Evolutionary conservation across 208 protist genomes (phyloP), one percentile per base, ranked within the genome.

Genomic region (Acanthamoeba lenticulata): DNA sequence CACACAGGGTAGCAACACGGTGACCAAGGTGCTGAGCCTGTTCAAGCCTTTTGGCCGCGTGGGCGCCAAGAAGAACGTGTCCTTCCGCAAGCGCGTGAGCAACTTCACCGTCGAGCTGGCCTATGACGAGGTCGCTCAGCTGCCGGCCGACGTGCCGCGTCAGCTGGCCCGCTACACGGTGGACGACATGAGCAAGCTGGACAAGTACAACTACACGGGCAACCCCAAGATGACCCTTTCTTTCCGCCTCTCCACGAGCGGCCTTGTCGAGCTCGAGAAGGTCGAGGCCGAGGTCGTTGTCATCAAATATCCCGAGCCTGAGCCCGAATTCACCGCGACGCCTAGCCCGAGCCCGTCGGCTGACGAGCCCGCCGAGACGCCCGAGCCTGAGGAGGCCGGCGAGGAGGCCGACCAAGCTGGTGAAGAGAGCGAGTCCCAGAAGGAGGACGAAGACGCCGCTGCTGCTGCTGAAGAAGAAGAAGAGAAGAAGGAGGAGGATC

Each of bases 221-320:
- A 95, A 95, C 60, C 94, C 94, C 89, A 95, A 95, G 60, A 52
- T 96, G 17, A 62, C 38, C 29, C 67, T 93, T 38, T 47, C 55
- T 0, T 94, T 96, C 45, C 72, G 77, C 62, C 79, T 96, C 29
- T 92, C 52, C n/a, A 47, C 49, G 5, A 96, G 55, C 38, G 95
- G 95, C 13, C 93, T 96, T 0, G 69, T 94, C 5, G 77, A 94
- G 24, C 83, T 96, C 13, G 95, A 96, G 34, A 95, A 91, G 38
- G 95, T 90, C 21, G 95, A 96, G 47, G 93, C 93, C 32, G 95
- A 96, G 42, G 83, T 95, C 2, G 92, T 90, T 11, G 93, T 95
- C 32, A 47, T 69, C 52, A 62, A 45, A 32, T 90, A 90, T 32
- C 83, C 83, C 15, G 52, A 62, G 57, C 52, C 83, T 15, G 57